Conservation (phyloP, 2,329 filamentous ascomycete genomes). For the Colletotrichum chrysophilum region DNA sequence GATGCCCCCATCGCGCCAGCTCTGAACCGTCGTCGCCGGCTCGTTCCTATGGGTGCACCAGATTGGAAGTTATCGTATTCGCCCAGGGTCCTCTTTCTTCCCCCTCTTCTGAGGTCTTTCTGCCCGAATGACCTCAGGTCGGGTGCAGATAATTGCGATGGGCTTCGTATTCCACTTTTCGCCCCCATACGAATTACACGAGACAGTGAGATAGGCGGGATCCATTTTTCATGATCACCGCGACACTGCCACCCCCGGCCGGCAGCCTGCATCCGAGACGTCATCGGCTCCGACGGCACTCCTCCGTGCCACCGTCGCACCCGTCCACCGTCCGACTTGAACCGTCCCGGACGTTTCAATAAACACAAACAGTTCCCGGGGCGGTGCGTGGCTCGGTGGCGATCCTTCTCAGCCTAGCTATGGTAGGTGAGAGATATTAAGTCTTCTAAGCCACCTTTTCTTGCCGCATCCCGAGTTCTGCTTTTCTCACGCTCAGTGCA, state of each 20-base stretch:
- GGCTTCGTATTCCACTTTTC: conserved; percentile 5
- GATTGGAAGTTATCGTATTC: background rate
- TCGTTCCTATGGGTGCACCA: background rate
- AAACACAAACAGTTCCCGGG: background rate
- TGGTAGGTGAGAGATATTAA: background rate
- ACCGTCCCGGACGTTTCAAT: background rate
- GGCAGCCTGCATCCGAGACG: background rate
- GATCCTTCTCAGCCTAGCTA: background rate
- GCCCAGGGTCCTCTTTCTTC: background rate
- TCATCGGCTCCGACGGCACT: background rate
- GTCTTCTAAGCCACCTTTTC: background rate
- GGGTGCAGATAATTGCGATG: background rate
- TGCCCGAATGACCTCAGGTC: background rate
- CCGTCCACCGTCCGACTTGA: background rate
- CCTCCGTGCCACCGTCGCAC: background rate
- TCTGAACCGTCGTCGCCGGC: background rate
- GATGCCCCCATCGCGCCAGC: background rate
- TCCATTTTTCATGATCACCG: background rate
- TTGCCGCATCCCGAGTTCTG: background rate
- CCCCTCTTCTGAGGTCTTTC: background rate
- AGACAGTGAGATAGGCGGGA: conserved; percentile 1
- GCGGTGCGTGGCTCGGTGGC: background rate
- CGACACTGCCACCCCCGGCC: background rate
- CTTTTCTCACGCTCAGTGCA: background rate
- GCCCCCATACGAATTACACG: background rate